Conservation (phyloP, 495 filamentous ascomycete species). For the Lepraria neglecta region DNA sequence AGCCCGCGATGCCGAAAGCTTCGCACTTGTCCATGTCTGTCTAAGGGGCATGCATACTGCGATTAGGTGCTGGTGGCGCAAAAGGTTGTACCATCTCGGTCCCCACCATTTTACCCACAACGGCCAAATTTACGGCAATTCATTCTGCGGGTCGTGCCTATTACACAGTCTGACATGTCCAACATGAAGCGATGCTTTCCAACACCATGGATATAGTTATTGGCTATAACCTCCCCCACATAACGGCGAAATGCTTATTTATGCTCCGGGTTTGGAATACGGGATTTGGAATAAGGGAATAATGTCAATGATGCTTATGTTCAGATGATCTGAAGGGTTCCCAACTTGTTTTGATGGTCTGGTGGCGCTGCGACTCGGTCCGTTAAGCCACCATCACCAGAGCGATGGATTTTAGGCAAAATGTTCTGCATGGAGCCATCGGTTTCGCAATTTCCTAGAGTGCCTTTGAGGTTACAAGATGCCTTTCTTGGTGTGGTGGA, state of each 20-base stretch:
- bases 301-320: slow-evolving; percentile 1
- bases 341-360: neutral
- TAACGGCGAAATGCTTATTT: neutral
- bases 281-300: neutral
- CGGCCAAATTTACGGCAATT: slow-evolving; percentile 4
- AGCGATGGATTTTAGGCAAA: neutral
- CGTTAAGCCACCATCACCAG: neutral
- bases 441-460: slow-evolving; percentile 12
- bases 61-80: neutral
- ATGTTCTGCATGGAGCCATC: slow-evolving; percentile 16
- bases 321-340: neutral
- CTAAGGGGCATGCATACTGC: neutral
- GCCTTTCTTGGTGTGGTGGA: neutral
- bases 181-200: slow-evolving; percentile 13
- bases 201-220: neutral
- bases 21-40: neutral
- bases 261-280: neutral
- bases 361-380: slow-evolving; percentile 7
- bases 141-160: neutral
- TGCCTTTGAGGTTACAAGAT: neutral
- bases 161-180: neutral
- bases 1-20: neutral
- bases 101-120: neutral
- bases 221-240: neutral
- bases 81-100: neutral